Conservation (phyloP, 768 basidiomycete genomes). For the Cystobasidium ongulense region DNA sequence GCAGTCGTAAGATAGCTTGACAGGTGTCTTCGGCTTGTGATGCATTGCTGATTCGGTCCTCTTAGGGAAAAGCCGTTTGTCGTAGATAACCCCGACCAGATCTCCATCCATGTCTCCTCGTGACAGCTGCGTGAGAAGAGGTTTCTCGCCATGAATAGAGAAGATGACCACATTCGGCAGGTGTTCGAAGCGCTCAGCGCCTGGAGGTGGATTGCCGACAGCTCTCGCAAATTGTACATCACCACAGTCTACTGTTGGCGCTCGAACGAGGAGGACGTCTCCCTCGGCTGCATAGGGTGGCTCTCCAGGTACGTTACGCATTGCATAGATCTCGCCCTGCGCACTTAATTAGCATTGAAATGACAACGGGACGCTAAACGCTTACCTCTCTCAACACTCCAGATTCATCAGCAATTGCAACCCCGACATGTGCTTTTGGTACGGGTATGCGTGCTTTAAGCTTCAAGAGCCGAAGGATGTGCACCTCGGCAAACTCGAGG, state of each 20-base stretch:
- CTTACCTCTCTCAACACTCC: slow-evolving; percentile 48
- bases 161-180: slow-evolving; percentile 32
- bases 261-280: slow-evolving; percentile 58
- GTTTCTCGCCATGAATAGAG: slow-evolving; percentile 15
- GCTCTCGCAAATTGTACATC: slow-evolving; percentile 63
- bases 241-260: slow-evolving; percentile 67
- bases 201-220: slow-evolving; percentile 56
- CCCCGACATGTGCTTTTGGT: slow-evolving; percentile 59
- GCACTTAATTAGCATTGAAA: not conserved
- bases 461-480: slow-evolving; percentile 65
- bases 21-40: slow-evolving; percentile 22
- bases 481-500: slow-evolving; percentile 59
- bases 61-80: slow-evolving; percentile 8
- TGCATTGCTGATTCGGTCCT: slow-evolving; percentile 21
- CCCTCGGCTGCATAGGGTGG: slow-evolving; percentile 58
- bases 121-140: slow-evolving; percentile 25
- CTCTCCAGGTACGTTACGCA: slow-evolving; percentile 44
- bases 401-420: slow-evolving; percentile 77
- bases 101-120: slow-evolving; percentile 34
- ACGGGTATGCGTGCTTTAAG: slow-evolving; percentile 66
- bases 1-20: slow-evolving; percentile 12
- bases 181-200: slow-evolving; percentile 24
- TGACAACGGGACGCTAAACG: not conserved
- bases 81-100: slow-evolving; percentile 21
- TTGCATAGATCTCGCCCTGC: slow-evolving; percentile 23